Percentiles rank a stretch among this genome's conserved stretches.
Conservation (phyloP, 2,329 filamentous ascomycete genomes). For the Chalaropsis ovoidea region DNA sequence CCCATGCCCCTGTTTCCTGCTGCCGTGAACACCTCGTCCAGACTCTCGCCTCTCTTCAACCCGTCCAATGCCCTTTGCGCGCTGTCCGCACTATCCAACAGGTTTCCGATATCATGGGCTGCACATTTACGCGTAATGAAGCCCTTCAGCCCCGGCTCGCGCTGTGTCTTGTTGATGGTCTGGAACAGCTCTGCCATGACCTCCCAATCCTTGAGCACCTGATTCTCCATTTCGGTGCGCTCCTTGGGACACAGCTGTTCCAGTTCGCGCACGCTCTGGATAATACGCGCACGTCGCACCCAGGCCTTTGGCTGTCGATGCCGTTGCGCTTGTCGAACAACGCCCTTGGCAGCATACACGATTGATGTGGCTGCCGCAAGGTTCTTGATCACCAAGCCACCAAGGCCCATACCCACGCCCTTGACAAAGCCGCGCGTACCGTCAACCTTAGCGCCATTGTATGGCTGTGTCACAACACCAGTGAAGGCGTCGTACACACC, state of each 20-base stretch:
- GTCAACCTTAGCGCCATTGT: slow-evolving; percentile 45
- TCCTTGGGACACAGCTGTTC: slow-evolving; percentile 32
- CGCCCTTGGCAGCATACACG: slow-evolving; percentile 54
- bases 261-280: slow-evolving; percentile 45
- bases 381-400: slow-evolving; percentile 55
- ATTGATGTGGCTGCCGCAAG: slow-evolving; percentile 50
- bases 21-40: slow-evolving; percentile 28
- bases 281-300: slow-evolving; percentile 48
- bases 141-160: slow-evolving; percentile 29
- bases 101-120: slow-evolving; percentile 32
- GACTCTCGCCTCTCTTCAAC: slow-evolving; percentile 36
- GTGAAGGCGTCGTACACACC: slow-evolving; percentile 57
- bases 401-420: slow-evolving; percentile 53
- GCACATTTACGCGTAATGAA: slow-evolving; percentile 32
- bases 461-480: slow-evolving; percentile 41
- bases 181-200: slow-evolving; percentile 36
- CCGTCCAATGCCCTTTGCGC: slow-evolving; percentile 40
- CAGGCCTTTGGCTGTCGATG: slow-evolving; percentile 43
- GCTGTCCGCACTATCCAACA: slow-evolving; percentile 42
- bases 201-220: slow-evolving; percentile 36
- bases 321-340: slow-evolving; percentile 50
- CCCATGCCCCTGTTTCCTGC: slow-evolving; percentile 11
- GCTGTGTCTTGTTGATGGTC: slow-evolving; percentile 33
- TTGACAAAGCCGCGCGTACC: slow-evolving; percentile 41
- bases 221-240: slow-evolving; percentile 29